Base-by-base conservation (phyloP, 2,329 filamentous ascomycete genomes). In the Pezizomycotina sp. region DNA sequence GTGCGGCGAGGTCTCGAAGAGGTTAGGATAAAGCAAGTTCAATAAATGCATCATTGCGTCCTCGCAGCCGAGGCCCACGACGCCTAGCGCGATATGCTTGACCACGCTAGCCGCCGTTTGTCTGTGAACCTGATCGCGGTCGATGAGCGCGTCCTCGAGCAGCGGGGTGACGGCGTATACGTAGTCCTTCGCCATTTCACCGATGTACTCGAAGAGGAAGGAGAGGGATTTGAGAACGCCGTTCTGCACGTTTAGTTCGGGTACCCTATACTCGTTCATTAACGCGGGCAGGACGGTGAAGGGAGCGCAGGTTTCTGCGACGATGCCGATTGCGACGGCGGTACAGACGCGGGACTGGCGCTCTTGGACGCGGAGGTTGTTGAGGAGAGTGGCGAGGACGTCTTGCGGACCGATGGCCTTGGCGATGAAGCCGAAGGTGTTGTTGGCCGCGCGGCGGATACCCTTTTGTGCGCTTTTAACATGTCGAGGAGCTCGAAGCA, bases 391-490 rank as follows among this genome's bases (percentile, higher is more conserved):
- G 3, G 89, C 84, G 39, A 98, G 65, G 16, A 98, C 89, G 62
- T 98, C 89, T 59, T 95, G 86, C 8, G 89, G 89, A 49, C 89
- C 89, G 52, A 98, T 98, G 42, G 89, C 89, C 62, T 98, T 98
- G 56, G 89, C 89, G 53, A 98, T 98, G 68, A 93, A 98, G 57
- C 89, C 89, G 53, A 98, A 98, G 0, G 89, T 98, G 64, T 98
- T 98, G 70, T 98, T 98, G 51, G 89, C 91, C 14, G 89, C 89
- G 58, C 89, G 77, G 48, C 89, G 79, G 50, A 98, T 98, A 48
- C 89, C 91, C 68, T 98, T 98, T 98, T 98, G 66, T 98, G 89
- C 5, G 89, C 89, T 61, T 98, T 98, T 53, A 98, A 71, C 89
- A 98, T 98, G 60, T 98, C 89, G 19, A 98, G 72, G 35, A 98